phyloP scores from a whole-genome alignment of 1,284 basidiomycete genomes.

The Volvariella surrecta region DNA sequence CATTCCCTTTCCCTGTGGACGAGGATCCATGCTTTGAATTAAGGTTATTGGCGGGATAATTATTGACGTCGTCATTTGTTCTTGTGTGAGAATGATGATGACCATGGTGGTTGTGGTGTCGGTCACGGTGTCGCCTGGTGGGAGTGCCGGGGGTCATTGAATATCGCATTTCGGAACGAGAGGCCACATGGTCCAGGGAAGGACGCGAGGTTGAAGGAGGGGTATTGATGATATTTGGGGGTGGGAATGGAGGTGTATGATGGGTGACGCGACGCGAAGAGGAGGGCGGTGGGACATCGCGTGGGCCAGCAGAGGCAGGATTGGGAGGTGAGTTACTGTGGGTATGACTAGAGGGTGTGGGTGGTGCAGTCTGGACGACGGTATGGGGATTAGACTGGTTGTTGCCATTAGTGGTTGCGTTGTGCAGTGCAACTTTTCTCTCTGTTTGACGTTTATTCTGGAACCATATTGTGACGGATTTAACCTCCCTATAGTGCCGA shows the following conservation, averaged over 20 bases:
- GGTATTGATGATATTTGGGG: constrained; percentile 10
- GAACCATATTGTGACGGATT: constrained; percentile 77
- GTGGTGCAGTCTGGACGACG: no score
- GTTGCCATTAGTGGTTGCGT: no score
- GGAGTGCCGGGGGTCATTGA: constrained; percentile 36
- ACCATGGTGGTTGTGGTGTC: no score
- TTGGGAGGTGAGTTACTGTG: no score
- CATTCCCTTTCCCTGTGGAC: no score
- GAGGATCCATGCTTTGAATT: no score
- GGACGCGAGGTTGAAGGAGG: constrained; percentile 23
- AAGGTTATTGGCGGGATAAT: no score
- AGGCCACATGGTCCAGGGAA: constrained; percentile 54
- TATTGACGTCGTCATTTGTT: no score
- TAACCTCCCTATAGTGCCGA: constrained; percentile 46
- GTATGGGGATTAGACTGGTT: no score
- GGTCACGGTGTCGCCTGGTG: constrained; percentile 26
- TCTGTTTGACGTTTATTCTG: constrained; percentile 76
- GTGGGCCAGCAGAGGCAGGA: constrained; percentile 16
- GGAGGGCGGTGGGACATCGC: constrained; percentile 16
- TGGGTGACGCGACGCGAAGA: constrained; percentile 20
- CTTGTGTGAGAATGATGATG: no score
- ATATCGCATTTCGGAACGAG: constrained; percentile 43
- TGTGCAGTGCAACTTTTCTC: constrained; percentile 48
- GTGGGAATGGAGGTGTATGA: constrained; percentile 18
- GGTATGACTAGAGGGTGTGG: no score